Percentiles rank a stretch among this genome's conserved stretches.
phyloP scores from a whole-genome alignment of 345 rosid genomes.

The Eucalyptus grandis region DNA sequence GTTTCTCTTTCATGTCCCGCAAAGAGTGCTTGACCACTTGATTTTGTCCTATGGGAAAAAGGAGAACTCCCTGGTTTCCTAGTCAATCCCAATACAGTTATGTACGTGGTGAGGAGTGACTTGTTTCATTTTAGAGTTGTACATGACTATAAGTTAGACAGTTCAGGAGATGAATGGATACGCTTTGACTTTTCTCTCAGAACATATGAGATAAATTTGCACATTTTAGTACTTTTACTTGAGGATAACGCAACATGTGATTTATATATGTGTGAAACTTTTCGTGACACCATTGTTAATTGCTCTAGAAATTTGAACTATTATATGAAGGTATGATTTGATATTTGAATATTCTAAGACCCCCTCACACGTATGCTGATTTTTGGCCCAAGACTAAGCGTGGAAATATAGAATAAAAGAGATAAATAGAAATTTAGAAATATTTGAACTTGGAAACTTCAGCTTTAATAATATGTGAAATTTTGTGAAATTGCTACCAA shows the following conservation, averaged over 20 bases:
- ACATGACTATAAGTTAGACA: background rate
- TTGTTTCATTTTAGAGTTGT: background rate
- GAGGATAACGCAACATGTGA: background rate
- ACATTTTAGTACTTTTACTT: background rate
- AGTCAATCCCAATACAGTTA: background rate
- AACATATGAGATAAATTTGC: background rate
- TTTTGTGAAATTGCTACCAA: background rate
- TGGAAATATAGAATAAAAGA: background rate
- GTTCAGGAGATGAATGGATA: background rate
- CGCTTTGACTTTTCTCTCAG: background rate
- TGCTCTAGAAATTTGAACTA: background rate
- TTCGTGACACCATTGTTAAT: too few species aligned
- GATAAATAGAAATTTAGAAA: background rate
- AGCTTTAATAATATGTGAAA: background rate
- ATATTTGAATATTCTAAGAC: too few species aligned
- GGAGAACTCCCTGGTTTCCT: slow-evolving; percentile 7
- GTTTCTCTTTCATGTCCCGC: background rate
- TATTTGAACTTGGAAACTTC: background rate
- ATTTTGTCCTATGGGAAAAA: slow-evolving; percentile 17
- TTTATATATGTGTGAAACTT: too few species aligned
- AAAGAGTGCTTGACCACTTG: slow-evolving; percentile 21
- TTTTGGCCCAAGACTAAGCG: background rate
- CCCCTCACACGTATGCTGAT: background rate
- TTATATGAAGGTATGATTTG: too few species aligned
- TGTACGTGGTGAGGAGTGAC: slow-evolving; percentile 2